Conservation (phyloP, 2,329 filamentous ascomycete genomes). For the Ophiostoma himal-ulmi region DNA sequence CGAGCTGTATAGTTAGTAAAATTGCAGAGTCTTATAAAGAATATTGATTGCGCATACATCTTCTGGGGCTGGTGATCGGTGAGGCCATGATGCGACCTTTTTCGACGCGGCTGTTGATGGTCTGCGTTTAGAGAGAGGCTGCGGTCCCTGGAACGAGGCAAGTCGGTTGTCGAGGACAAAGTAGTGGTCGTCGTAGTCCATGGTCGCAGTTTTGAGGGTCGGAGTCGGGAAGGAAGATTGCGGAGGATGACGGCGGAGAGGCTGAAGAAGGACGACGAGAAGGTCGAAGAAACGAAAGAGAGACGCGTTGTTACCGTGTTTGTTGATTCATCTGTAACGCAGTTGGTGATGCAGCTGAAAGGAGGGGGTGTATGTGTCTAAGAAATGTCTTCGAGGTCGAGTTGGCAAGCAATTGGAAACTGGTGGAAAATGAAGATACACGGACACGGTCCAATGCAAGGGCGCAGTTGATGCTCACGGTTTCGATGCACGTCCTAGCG, state of each 20-base stretch:
- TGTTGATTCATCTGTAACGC: conserved; percentile 10
- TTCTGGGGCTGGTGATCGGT: conserved; percentile 58
- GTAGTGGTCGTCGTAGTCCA: conserved; percentile 43
- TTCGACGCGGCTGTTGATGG: conserved; percentile 59
- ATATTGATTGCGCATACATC: conserved; percentile 45
- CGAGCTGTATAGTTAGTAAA: conserved; percentile 54
- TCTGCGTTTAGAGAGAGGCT: conserved; percentile 61
- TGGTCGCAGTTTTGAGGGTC: conserved; percentile 23
- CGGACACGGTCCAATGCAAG: neutral
- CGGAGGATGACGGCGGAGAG: neutral
- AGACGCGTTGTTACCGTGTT: conserved; percentile 17
- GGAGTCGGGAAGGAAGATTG: neutral
- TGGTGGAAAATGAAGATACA: neutral
- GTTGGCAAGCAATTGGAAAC: neutral
- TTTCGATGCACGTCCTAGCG: conserved; percentile 8
- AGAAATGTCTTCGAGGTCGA: neutral
- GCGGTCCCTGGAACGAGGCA: conserved; percentile 66
- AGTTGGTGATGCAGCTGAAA: neutral
- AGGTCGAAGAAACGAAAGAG: neutral
- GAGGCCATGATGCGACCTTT: conserved; percentile 70
- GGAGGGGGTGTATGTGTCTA: neutral
- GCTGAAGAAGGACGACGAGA: neutral
- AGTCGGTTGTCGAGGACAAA: conserved; percentile 69
- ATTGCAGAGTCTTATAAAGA: conserved; percentile 31
- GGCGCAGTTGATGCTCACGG: conserved; percentile 13